A percentile compares a stretch with the other conserved stretches of the same genome.
Evolutionary conservation across 2,329 filamentous ascomycete species (phyloP).

Genomic region (Dryadomyces quercus-mongolicae): DNA sequence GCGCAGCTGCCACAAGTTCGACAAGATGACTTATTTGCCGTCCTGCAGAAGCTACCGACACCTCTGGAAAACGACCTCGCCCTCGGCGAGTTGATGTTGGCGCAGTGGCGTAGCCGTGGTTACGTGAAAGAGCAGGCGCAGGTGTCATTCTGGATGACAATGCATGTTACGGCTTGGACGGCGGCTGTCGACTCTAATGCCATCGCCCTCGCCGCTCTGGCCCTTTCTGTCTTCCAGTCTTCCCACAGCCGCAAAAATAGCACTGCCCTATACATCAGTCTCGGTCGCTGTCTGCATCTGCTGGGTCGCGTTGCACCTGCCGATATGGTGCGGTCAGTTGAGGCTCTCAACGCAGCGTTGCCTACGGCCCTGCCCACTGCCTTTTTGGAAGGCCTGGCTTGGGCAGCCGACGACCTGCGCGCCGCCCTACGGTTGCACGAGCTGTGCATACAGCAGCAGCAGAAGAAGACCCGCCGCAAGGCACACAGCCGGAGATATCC

Average conservation of each 20-base stretch:
- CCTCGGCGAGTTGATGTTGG: constrained; percentile 17
- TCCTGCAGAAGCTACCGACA: constrained; percentile 1
- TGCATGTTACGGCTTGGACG: neutral
- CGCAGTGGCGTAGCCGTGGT: constrained; percentile 19
- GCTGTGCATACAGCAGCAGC: constrained; percentile 6
- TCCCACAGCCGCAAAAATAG: constrained; percentile 1
- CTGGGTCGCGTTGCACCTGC: constrained; percentile 1
- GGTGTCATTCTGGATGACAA: neutral
- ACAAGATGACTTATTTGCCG: constrained; percentile 9
- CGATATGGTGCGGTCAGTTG: constrained; percentile 6
- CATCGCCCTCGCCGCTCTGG: constrained; percentile 15
- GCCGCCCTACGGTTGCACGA: constrained; percentile 12
- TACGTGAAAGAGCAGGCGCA: constrained; percentile 10
- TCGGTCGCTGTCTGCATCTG: constrained; percentile 5
- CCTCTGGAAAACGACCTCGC: constrained; percentile 1
- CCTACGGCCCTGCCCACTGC: constrained; percentile 9
- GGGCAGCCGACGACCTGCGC: constrained; percentile 11
- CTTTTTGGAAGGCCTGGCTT: constrained; percentile 14
- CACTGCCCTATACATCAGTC: constrained; percentile 7
- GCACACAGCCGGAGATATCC: too few species aligned
- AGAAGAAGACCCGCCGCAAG: neutral
- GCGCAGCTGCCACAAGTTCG: constrained; percentile 12
- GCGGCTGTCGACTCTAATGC: constrained; percentile 1
- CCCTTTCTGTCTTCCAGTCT: constrained; percentile 13
- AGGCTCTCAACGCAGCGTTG: neutral